Evolutionary conservation across 176 grass and related monocot genomes (phyloP).

Genomic region (Oryza brachyantha): DNA sequence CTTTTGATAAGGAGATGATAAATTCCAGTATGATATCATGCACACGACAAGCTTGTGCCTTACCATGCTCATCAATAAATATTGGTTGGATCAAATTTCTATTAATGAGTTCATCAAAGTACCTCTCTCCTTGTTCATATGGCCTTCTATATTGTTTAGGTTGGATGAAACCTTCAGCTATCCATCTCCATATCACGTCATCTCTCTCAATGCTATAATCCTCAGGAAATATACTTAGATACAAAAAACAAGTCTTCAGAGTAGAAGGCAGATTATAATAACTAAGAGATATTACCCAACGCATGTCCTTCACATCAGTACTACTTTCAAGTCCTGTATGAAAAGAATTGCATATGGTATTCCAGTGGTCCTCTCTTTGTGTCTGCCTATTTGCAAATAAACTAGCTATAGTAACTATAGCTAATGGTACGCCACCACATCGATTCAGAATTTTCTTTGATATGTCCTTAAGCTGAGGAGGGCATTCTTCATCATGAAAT

Average conservation of each 20-base stretch:
- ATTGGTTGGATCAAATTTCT: conserved; percentile 8
- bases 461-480: background rate
- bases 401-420: background rate
- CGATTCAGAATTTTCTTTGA: background rate
- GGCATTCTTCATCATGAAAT: no score
- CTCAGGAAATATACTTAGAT: background rate
- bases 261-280: no score
- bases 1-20: background rate
- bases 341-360: background rate
- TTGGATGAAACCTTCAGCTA: conserved; percentile 6
- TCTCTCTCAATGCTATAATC: background rate
- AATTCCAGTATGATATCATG: conserved; percentile 2
- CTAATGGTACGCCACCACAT: background rate
- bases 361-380: background rate
- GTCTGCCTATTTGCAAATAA: background rate
- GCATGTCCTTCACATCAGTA: background rate
- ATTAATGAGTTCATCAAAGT: background rate
- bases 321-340: background rate
- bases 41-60: background rate
- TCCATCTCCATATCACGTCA: conserved; percentile 6
- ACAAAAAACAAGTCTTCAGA: no score
- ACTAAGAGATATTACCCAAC: no score
- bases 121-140: background rate
- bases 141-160: background rate
- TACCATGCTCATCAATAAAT: background rate